These are phyloP conservation scores for Irpex sp. DNA, from an alignment of 1,284 basidiomycete genomes.

Conservation along the genomic window DNA sequence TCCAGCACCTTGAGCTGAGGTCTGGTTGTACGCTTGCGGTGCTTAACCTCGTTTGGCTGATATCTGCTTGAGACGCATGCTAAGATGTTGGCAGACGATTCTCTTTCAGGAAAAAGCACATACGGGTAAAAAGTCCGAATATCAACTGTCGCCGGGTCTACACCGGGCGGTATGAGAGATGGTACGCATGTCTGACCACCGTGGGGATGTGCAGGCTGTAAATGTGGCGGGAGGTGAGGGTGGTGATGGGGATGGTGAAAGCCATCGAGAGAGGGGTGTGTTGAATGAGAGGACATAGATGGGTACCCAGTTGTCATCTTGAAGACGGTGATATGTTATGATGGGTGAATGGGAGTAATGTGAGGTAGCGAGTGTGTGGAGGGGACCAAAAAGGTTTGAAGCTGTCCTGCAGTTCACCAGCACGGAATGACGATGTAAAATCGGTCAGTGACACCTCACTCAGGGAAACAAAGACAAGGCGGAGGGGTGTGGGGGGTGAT, in stretches of 20 bases:
- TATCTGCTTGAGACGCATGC: constrained; percentile 32
- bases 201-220: background rate
- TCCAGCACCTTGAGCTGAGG: constrained; percentile 86
- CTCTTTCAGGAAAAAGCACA: background rate
- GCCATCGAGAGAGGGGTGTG: background rate
- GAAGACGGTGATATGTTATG: background rate
- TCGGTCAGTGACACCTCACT: background rate
- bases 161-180: constrained; percentile 42
- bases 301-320: background rate
- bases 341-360: background rate
- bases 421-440: background rate
- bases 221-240: background rate
- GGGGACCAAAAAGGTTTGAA: background rate
- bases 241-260: background rate
- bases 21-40: constrained; percentile 80
- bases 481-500: background rate
- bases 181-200: constrained; percentile 36
- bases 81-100: background rate
- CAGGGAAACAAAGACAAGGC: background rate
- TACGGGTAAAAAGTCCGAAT: constrained; percentile 71
- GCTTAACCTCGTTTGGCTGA: constrained; percentile 87
- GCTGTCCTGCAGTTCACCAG: constrained; percentile 1
- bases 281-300: background rate
- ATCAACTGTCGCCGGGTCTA: constrained; percentile 61
- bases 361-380: background rate